A percentile compares a stretch with the other conserved stretches of the same genome.
phyloP scores from a whole-genome alignment of 2,329 filamentous ascomycete species.

The Pezicula rhizophila region DNA sequence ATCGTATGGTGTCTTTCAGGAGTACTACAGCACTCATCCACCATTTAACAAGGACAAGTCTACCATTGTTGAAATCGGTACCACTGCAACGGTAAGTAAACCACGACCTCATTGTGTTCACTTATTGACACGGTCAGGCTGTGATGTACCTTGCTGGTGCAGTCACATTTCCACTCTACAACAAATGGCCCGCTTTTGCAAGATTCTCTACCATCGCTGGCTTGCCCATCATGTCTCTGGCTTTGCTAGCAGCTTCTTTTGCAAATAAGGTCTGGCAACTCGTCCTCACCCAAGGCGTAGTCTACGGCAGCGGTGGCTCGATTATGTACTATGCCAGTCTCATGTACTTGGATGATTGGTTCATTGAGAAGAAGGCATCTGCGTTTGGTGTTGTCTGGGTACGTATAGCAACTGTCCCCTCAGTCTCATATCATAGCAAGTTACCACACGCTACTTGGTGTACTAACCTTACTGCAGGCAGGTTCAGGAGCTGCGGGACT shows the following conservation, averaged over 20 bases:
- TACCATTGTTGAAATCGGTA: slow-evolving; percentile 30
- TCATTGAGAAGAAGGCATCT: slow-evolving; percentile 36
- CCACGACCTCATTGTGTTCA: slow-evolving; percentile 21
- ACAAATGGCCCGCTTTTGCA: slow-evolving; percentile 24
- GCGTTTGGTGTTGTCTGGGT: slow-evolving; percentile 41
- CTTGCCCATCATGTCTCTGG: slow-evolving; percentile 27
- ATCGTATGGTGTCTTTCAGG: slow-evolving; percentile 32
- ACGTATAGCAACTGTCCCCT: background rate
- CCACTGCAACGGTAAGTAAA: slow-evolving; percentile 11
- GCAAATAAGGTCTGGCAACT: slow-evolving; percentile 32
- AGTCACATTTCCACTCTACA: slow-evolving; percentile 1
- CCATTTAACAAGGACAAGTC: slow-evolving; percentile 26
- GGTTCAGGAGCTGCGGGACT: slow-evolving; percentile 3
- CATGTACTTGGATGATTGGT: slow-evolving; percentile 39
- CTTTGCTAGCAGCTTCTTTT: slow-evolving; percentile 33
- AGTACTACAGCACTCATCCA: slow-evolving; percentile 30
- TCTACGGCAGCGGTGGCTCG: slow-evolving; percentile 33
- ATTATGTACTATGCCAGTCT: slow-evolving; percentile 31
- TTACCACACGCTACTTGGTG: background rate
- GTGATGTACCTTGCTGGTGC: slow-evolving; percentile 5
- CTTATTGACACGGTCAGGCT: slow-evolving; percentile 23
- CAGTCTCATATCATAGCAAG: background rate
- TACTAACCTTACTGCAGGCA: slow-evolving; percentile 14
- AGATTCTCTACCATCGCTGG: slow-evolving; percentile 22
- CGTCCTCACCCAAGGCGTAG: slow-evolving; percentile 36